phyloP scores from a whole-genome alignment of 441 rosid genomes.

The Gossypium davidsonii region DNA sequence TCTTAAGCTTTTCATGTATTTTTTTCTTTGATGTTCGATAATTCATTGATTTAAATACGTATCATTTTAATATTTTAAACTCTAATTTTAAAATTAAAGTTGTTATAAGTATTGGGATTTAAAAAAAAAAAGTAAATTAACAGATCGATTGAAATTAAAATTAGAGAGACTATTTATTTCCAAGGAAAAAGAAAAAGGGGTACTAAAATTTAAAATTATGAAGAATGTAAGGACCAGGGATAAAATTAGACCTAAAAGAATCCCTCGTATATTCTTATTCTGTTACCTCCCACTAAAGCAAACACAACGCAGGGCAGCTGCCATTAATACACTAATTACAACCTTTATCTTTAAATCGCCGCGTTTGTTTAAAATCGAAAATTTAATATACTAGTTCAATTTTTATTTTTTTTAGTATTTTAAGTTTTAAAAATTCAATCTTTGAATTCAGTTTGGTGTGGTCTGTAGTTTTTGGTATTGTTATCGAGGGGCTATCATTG shows the following conservation, averaged over 20 bases:
- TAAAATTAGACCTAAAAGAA: not conserved
- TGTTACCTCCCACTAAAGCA: not conserved
- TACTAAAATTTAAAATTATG: no score
- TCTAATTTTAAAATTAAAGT: no score
- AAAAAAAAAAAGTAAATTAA: no score
- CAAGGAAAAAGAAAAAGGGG: no score
- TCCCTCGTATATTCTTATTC: not conserved
- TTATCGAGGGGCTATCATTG: conserved; percentile 27
- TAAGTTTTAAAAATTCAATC: not conserved
- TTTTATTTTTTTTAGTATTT: not conserved
- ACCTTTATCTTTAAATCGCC: not conserved
- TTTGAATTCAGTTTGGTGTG: conserved; percentile 19
- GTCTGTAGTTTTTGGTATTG: conserved; percentile 21
- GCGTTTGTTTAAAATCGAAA: not conserved
- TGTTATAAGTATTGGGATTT: no score
- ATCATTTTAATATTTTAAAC: no score
- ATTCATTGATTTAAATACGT: no score
- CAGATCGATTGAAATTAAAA: no score
- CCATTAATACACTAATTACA: not conserved
- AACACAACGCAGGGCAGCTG: not conserved
- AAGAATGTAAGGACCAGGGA: no score
- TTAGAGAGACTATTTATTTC: no score
- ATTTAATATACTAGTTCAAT: not conserved
- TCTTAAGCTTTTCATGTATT: no score
- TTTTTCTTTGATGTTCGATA: no score